These are phyloP conservation scores for Leucocoprinus sp. DNA, from an alignment of 768 basidiomycete species.

Conservation along the genomic window DNA sequence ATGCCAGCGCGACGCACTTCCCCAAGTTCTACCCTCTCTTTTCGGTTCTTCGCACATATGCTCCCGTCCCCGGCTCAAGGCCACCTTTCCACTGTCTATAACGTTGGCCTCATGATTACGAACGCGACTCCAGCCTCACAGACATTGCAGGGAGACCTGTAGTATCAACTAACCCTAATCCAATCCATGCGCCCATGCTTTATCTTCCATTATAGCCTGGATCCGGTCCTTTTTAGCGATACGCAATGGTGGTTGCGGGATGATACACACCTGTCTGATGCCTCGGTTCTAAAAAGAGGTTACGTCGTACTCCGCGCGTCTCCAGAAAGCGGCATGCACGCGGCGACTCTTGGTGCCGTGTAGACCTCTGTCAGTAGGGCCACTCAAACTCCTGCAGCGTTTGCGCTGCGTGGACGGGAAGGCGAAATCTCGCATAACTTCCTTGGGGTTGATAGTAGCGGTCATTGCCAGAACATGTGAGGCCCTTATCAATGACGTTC, in stretches of 20 bases:
- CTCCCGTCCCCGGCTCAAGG: conserved; percentile 4
- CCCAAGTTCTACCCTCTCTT: neutral
- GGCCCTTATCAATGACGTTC: conserved; percentile 5
- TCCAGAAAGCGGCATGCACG: conserved; percentile 8
- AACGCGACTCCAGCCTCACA: conserved; percentile 8
- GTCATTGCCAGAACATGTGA: conserved; percentile 8
- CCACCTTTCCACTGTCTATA: neutral
- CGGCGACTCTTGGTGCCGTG: conserved; percentile 1
- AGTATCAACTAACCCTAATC: conserved; percentile 11
- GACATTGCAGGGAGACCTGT: conserved; percentile 4
- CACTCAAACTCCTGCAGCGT: neutral
- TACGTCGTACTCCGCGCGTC: conserved; percentile 2
- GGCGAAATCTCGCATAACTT: neutral
- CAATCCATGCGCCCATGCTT: neutral
- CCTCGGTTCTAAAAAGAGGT: neutral
- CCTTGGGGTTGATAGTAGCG: conserved; percentile 1
- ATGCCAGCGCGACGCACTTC: neutral
- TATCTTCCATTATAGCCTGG: neutral
- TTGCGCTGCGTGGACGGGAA: conserved; percentile 4
- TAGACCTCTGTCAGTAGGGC: conserved; percentile 10
- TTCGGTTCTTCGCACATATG: neutral
- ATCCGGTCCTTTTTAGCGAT: neutral
- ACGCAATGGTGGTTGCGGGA: conserved; percentile 7
- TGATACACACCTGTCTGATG: neutral
- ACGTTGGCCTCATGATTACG: conserved; percentile 4